A percentile compares a stretch with the other conserved stretches of the same genome.
These are phyloP conservation scores for Astrothelium macrocarpum DNA, from an alignment of 495 filamentous ascomycete species.

Conservation along the genomic window DNA sequence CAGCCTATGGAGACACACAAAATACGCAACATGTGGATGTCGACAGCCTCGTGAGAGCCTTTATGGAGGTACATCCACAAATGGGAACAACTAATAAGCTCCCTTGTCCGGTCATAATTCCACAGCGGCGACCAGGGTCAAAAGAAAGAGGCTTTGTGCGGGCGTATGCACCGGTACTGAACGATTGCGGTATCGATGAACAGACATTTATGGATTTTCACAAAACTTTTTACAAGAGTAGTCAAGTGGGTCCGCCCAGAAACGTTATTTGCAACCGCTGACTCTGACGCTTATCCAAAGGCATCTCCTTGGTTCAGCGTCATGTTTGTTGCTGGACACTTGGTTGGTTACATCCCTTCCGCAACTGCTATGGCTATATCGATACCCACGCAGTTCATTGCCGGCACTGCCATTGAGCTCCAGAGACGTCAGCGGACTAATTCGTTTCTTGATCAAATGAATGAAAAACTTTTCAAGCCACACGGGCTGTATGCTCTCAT, in stretches of 20 bases:
- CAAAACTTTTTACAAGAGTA: conserved; percentile 37
- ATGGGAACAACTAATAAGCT: conserved; percentile 12
- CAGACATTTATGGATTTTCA: conserved; percentile 47
- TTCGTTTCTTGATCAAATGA: conserved; percentile 46
- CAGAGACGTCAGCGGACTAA: conserved; percentile 37
- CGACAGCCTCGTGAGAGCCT: conserved; percentile 20
- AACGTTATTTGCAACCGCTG: not conserved
- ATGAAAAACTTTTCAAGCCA: conserved; percentile 48
- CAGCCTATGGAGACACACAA: conserved; percentile 6
- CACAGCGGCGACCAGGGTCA: conserved; percentile 39
- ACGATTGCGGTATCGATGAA: conserved; percentile 41
- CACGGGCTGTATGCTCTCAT: conserved; percentile 51
- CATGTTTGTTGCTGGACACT: conserved; percentile 14
- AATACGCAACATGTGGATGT: not conserved
- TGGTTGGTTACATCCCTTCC: conserved; percentile 30
- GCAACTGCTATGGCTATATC: conserved; percentile 37
- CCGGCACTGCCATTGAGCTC: conserved; percentile 29
- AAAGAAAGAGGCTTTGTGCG: conserved; percentile 38
- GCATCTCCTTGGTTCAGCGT: conserved; percentile 21
- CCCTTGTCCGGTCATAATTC: conserved; percentile 39
- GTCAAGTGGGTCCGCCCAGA: not conserved
- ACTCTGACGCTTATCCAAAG: conserved; percentile 13
- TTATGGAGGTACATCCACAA: conserved; percentile 5
- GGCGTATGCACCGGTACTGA: conserved; percentile 45
- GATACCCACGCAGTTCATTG: conserved; percentile 35